phyloP scores from a whole-genome alignment of 345 rosid genomes.

The Eucalyptus dawsonii region DNA sequence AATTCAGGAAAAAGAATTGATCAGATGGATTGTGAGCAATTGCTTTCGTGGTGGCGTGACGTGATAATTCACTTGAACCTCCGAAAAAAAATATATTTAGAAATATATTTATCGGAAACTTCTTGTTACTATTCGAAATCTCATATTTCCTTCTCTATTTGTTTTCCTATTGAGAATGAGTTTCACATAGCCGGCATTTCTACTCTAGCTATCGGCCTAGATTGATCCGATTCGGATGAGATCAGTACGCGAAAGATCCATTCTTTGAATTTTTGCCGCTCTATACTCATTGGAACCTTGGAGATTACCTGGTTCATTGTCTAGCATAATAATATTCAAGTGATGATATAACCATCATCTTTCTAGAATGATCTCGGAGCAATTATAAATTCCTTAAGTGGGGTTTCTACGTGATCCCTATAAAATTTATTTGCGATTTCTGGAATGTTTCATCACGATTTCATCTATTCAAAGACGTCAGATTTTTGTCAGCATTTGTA shows the following conservation, averaged over 20 bases:
- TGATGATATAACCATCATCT: neutral
- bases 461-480: neutral
- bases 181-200: neutral
- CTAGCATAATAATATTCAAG: neutral
- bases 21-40: neutral
- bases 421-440: neutral
- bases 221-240: neutral
- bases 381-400: neutral
- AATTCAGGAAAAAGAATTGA: neutral
- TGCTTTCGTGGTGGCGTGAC: neutral
- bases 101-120: no score
- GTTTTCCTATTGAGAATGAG: neutral
- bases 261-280: neutral
- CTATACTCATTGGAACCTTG: neutral
- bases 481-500: neutral
- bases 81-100: no score
- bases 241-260: neutral
- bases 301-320: neutral
- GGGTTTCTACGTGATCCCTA: fast-evolving
- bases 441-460: neutral
- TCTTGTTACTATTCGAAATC: no score
- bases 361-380: neutral
- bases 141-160: neutral
- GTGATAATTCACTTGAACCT: neutral
- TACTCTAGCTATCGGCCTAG: fast-evolving